A percentile compares a stretch with the other conserved stretches of the same genome.
Conservation (phyloP, 352 stramenopile species). For the Globisporangium uncinulatum region DNA sequence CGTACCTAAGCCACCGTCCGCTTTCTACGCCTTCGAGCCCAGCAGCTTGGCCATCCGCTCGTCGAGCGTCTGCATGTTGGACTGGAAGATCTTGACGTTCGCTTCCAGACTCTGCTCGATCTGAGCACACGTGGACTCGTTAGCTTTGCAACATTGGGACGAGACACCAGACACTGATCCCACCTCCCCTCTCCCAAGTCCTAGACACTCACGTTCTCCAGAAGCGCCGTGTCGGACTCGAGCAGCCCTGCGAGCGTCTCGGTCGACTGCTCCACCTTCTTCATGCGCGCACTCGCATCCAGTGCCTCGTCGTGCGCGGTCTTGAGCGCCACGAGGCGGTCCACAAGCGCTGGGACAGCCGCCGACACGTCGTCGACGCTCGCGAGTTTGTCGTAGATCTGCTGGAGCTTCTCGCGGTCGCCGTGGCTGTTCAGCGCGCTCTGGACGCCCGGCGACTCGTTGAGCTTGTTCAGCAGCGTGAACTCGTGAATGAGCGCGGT, state of each 20-base stretch:
- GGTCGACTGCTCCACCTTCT: conserved; percentile 60
- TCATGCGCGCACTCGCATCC: conserved; percentile 37
- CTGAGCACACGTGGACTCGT: no score
- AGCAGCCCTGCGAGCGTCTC: conserved; percentile 51
- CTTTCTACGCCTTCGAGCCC: conserved; percentile 14
- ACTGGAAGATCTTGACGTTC: conserved; percentile 74
- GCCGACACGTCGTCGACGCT: conserved; percentile 52
- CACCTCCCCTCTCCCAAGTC: neutral
- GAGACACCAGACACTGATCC: no score
- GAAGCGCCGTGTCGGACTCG: conserved; percentile 48
- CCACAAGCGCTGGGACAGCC: conserved; percentile 60
- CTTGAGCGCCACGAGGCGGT: conserved; percentile 69
- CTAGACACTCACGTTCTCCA: conserved; percentile 56
- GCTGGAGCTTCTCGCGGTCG: conserved; percentile 60
- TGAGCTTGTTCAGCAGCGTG: conserved; percentile 72
- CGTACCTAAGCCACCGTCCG: conserved; percentile 7
- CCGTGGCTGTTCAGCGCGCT: conserved; percentile 45
- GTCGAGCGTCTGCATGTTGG: conserved; percentile 73
- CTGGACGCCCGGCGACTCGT: conserved; percentile 60
- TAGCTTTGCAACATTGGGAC: no score
- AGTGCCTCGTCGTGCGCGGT: conserved; percentile 62
- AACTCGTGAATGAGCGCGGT: conserved; percentile 75
- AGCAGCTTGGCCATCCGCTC: conserved; percentile 58
- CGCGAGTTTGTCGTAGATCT: conserved; percentile 65
- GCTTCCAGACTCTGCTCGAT: conserved; percentile 68